Evolutionary conservation across 495 filamentous ascomycete genomes (phyloP).

Genomic region (Paragyromitra xinjiangensis): DNA sequence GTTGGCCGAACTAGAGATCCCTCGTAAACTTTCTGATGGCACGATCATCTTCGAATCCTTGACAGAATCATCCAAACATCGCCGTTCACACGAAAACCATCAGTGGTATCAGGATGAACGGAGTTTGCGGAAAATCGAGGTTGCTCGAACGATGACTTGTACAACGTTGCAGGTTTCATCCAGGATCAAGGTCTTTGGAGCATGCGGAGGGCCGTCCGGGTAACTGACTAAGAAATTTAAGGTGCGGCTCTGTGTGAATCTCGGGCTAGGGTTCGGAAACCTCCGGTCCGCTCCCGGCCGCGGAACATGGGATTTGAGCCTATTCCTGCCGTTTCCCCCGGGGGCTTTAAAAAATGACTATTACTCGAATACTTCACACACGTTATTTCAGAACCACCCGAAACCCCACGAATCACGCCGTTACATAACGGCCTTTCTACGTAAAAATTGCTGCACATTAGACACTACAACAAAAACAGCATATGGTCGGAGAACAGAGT

Average conservation of each 20-base stretch:
- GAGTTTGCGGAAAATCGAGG: slow-evolving; percentile 49
- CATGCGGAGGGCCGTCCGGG: slow-evolving; percentile 43
- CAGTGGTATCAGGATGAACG: slow-evolving; percentile 45
- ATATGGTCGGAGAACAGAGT: slow-evolving; percentile 3
- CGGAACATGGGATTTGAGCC: slow-evolving; percentile 39
- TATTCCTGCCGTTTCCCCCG: slow-evolving; percentile 35
- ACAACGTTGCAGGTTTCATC: slow-evolving; percentile 56
- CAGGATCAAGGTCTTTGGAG: slow-evolving; percentile 53
- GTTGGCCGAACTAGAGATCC: slow-evolving; percentile 39
- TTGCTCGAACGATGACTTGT: slow-evolving; percentile 56
- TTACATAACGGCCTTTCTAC: slow-evolving; percentile 5
- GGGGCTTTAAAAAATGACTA: slow-evolving; percentile 20
- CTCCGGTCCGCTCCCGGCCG: slow-evolving; percentile 31
- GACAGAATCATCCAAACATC: slow-evolving; percentile 42
- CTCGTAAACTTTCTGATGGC: slow-evolving; percentile 31
- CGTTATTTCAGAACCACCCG: slow-evolving; percentile 7
- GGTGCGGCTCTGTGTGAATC: slow-evolving; percentile 51
- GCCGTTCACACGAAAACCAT: slow-evolving; percentile 45
- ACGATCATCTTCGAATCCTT: slow-evolving; percentile 47
- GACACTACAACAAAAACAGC: slow-evolving; percentile 16
- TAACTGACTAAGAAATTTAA: slow-evolving; percentile 52
- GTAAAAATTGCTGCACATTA: not conserved
- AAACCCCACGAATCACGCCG: slow-evolving; percentile 25
- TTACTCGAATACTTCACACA: slow-evolving; percentile 19
- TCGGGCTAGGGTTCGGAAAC: slow-evolving; percentile 49